A percentile compares a stretch with the other conserved stretches of the same genome.
Evolutionary conservation across 2,329 filamentous ascomycete genomes (phyloP).

Genomic region (Fusarium verticillioides): DNA sequence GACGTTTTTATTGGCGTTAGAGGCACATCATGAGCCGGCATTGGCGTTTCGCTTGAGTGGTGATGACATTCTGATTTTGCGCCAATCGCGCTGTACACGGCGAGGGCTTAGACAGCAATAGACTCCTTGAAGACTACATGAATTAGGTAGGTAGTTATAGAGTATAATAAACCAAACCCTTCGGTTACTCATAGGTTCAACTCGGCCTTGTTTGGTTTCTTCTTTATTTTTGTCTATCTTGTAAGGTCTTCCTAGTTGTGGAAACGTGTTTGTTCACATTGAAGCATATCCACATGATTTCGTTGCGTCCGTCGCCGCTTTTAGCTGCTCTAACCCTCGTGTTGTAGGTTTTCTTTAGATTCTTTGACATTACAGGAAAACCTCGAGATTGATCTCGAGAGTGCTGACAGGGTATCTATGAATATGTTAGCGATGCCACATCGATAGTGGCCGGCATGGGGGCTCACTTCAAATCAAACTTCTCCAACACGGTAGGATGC

Average conservation of each 20-base stretch:
- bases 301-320: not conserved
- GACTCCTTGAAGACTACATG: not conserved
- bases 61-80: conserved; percentile 1
- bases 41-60: conserved; percentile 24
- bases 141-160: conserved; percentile 2
- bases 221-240: conserved; percentile 44
- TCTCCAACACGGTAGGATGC: conserved; percentile 91
- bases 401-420: conserved; percentile 88
- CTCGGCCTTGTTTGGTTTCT: conserved; percentile 19
- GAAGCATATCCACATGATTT: conserved; percentile 36
- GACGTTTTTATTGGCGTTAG: conserved; percentile 5
- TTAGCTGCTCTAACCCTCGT: conserved; percentile 12
- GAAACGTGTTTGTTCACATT: conserved; percentile 35
- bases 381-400: conserved; percentile 93
- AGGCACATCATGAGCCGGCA: not conserved
- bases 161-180: not conserved
- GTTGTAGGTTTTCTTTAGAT: conserved; percentile 25
- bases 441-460: not conserved
- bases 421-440: conserved; percentile 33
- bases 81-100: not conserved
- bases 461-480: conserved; percentile 84
- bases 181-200: not conserved
- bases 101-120: conserved; percentile 18
- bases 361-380: conserved; percentile 74
- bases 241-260: conserved; percentile 35